Evolutionary conservation across 1,284 basidiomycete species (phyloP), one percentile per base, ranked within the genome.

Genomic region (Stereum hirsutum): DNA sequence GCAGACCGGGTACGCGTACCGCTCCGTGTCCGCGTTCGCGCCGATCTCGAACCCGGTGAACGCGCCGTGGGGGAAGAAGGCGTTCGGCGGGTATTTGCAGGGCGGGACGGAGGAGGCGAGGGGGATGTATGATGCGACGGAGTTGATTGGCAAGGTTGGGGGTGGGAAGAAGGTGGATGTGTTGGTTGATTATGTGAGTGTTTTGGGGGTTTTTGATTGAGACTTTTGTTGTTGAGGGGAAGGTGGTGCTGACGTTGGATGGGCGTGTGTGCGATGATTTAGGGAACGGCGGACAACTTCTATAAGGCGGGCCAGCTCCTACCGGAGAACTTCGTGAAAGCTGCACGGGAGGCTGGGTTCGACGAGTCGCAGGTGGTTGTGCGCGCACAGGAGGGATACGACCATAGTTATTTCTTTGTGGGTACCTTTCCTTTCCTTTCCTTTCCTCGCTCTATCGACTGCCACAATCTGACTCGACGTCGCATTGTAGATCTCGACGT

Each of bases 321-420:
- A 36, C 95, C 95, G 0, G 89, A 97, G 58, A 82, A 87, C 56
- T 90, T 99, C 58, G 62, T 86, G 45, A 76, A 80, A 52, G 88
- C 84, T 0, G 85, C 89, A 2, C 70, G 83, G 44, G 72, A 78
- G 43, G 74, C 78, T 6, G 87, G 87, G 1, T 77, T 86, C 52
- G 76, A 79, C 40, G 77, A 85, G 49, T 69, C 76, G n/a, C 78
- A 88, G 57, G 87, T 97, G 7, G 68, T 77, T 41, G 81, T 97
- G 15, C 73, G 89, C 49, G 72, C 78, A 49, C 90, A 95, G 46
- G 84, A 88, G 39, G 92, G 83, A 8, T 98, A 96, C 58, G 94
- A 99, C 59, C 95, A 98, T 63, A 81, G 78, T 48, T 93, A 94
- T 63, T 95, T 82, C 64, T 95, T 95, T 56, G 90, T 92, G 56